phyloP scores from a whole-genome alignment of 2,329 filamentous ascomycete species.

The Aureobasidium namibiae region DNA sequence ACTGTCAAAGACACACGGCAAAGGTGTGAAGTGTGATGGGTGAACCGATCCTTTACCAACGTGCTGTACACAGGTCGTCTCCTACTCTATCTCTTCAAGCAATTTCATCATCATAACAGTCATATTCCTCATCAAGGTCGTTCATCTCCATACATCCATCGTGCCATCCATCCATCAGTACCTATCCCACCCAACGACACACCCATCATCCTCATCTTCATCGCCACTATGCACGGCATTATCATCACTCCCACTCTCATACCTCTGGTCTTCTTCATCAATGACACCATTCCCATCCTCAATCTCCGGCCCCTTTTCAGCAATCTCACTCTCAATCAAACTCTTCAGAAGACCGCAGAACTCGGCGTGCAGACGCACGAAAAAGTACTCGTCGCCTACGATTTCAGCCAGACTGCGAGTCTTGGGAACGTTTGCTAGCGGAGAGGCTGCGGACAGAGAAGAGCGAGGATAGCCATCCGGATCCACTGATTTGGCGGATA shows the following conservation, averaged over 20 bases:
- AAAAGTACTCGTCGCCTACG: constrained; percentile 9
- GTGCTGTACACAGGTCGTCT: too few species aligned
- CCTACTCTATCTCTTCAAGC: neutral
- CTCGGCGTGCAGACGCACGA: constrained; percentile 12
- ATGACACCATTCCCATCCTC: neutral
- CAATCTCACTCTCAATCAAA: constrained; percentile 3
- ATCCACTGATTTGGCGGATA: constrained; percentile 12
- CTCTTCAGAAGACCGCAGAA: constrained; percentile 9
- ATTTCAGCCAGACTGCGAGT: constrained; percentile 4
- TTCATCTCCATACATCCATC: neutral
- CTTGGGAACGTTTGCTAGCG: constrained; percentile 8
- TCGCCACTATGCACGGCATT: constrained; percentile 4
- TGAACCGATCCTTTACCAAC: too few species aligned
- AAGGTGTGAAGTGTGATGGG: too few species aligned
- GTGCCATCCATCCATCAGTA: neutral
- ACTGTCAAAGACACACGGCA: too few species aligned
- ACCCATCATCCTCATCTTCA: neutral
- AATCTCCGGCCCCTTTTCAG: neutral
- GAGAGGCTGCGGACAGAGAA: neutral
- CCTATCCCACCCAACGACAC: neutral
- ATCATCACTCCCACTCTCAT: constrained; percentile 4
- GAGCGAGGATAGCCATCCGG: constrained; percentile 14
- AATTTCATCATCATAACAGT: neutral
- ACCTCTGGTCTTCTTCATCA: neutral
- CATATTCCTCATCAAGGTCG: neutral